phyloP scores from a whole-genome alignment of 2,329 filamentous ascomycete genomes.

The Coniochaeta ligniaria region DNA sequence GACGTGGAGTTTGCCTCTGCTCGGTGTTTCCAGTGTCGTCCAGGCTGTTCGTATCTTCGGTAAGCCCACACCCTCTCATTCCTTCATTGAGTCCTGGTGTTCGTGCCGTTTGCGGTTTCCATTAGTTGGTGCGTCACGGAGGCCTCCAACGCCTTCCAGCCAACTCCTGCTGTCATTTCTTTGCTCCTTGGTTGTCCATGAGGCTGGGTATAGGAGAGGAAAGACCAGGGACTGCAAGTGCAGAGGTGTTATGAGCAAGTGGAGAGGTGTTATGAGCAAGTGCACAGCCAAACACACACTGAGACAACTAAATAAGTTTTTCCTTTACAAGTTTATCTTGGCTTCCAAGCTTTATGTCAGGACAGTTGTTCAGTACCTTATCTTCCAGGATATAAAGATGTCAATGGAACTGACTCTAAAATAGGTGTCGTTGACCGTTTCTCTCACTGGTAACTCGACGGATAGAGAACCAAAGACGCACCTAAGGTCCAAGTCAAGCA shows the following conservation, averaged over 20 bases:
- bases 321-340: too few relatives aligned
- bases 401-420: background rate
- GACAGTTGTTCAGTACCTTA: too few relatives aligned
- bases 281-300: too few relatives aligned
- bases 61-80: background rate
- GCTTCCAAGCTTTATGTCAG: too few relatives aligned
- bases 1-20: background rate
- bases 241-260: background rate
- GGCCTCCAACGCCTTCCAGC: background rate
- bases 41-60: background rate
- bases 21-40: background rate
- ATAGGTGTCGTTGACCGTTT: background rate
- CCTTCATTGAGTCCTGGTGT: background rate
- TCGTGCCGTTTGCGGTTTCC: background rate
- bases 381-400: too few relatives aligned
- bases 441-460: too few relatives aligned
- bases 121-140: background rate
- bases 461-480: too few relatives aligned
- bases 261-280: background rate
- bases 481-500: background rate
- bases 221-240: background rate
- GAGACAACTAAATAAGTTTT: too few relatives aligned
- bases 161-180: background rate
- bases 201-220: background rate
- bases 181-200: background rate